Conservation (phyloP, 1,139 yeast species). For the Sugiyamaella japonica region DNA sequence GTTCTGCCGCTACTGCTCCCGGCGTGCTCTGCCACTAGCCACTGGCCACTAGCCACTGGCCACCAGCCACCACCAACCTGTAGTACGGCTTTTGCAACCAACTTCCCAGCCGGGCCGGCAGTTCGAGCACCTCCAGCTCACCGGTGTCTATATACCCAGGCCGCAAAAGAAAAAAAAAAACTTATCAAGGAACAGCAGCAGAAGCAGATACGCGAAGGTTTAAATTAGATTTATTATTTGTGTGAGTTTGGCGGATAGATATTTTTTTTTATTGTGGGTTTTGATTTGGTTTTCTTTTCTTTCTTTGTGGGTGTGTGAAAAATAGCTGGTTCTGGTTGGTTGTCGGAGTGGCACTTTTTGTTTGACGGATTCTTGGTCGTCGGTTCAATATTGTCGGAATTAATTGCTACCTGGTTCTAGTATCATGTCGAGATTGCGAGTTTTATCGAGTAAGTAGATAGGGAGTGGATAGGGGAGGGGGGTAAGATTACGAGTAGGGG, state of each 20-base stretch:
- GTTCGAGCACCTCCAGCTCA: no score
- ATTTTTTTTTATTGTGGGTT: neutral
- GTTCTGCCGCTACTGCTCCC: no score
- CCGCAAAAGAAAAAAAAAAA: neutral
- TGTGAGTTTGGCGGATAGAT: neutral
- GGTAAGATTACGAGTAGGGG: no score
- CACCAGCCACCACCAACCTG: no score
- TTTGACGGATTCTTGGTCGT: neutral
- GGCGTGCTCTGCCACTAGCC: no score
- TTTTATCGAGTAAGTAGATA: slow-evolving; percentile 10
- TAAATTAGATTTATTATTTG: neutral
- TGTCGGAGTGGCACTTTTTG: neutral
- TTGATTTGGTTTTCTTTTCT: neutral
- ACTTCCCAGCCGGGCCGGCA: no score
- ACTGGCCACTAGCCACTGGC: no score
- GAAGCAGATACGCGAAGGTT: neutral
- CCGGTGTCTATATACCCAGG: no score
- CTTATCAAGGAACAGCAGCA: neutral
- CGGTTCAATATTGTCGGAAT: neutral
- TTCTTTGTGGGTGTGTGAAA: neutral
- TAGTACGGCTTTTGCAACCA: no score
- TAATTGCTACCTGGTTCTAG: neutral
- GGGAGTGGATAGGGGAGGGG: no score
- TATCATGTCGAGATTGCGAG: slow-evolving; percentile 13
- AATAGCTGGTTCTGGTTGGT: neutral